These are phyloP conservation scores for Fusarium pseudograminearum DNA, from an alignment of 2,329 filamentous ascomycete genomes.

Conservation along the genomic window DNA sequence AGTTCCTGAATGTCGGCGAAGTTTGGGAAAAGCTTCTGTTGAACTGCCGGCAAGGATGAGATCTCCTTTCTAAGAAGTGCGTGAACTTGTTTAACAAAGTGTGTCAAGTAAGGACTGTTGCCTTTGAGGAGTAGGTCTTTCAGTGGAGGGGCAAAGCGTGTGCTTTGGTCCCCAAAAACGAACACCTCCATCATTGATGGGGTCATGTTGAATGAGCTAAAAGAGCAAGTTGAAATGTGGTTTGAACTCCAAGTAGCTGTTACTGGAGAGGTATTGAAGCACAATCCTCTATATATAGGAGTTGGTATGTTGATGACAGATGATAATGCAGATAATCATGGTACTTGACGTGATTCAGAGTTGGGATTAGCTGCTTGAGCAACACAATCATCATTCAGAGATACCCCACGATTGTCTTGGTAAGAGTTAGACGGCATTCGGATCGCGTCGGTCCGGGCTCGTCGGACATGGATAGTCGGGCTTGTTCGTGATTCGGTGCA, in stretches of 20 bases:
- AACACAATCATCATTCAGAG: background rate
- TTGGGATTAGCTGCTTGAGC: background rate
- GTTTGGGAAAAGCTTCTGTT: conserved; percentile 43
- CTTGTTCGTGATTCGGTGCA: background rate
- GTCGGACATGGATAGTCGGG: background rate
- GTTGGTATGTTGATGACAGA: background rate
- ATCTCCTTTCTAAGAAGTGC: conserved; percentile 42
- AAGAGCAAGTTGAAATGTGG: conserved; percentile 4
- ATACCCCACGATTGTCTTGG: background rate
- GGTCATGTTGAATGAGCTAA: conserved; percentile 10
- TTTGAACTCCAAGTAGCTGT: background rate
- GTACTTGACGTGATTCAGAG: conserved; percentile 6
- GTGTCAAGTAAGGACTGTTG: conserved; percentile 40
- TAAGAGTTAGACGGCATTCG: background rate
- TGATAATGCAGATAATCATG: background rate
- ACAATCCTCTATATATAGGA: background rate
- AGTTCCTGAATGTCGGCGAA: conserved; percentile 49
- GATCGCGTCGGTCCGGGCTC: background rate
- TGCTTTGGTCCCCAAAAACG: conserved; percentile 46
- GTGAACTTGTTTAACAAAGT: conserved; percentile 44
- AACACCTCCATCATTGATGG: conserved; percentile 22
- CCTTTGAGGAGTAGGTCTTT: conserved; percentile 37
- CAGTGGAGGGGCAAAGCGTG: conserved; percentile 41
- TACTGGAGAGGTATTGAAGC: background rate
- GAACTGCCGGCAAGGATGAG: conserved; percentile 23